phyloP scores from a whole-genome alignment of 2,329 filamentous ascomycete genomes.

The Dichotomopilus funicola region DNA sequence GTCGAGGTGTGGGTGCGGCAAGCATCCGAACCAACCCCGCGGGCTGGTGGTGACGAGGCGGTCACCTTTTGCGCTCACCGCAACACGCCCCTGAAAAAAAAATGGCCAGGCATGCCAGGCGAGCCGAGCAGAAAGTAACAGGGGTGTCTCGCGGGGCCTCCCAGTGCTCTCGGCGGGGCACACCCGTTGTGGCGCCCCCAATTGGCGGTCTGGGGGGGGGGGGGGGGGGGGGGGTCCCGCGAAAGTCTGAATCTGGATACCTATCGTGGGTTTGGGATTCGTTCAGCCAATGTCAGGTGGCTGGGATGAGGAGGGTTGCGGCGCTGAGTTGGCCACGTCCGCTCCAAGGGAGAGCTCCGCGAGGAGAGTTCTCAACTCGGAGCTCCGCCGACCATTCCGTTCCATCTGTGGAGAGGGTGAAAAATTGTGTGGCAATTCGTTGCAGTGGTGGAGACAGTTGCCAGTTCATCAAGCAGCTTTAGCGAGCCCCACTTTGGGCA shows the following conservation, averaged over 20 bases:
- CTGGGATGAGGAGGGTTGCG: neutral
- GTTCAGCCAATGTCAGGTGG: neutral
- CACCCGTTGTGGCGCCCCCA: neutral
- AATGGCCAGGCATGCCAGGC: no score
- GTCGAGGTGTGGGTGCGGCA: neutral
- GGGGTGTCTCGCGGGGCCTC: neutral
- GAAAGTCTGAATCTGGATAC: no score
- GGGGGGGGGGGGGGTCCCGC: neutral
- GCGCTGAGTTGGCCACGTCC: slow-evolving; percentile 10
- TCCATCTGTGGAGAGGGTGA: neutral
- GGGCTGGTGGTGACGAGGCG: neutral
- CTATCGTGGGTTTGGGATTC: neutral
- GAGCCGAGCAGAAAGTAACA: no score
- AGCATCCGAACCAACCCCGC: slow-evolving; percentile 4
- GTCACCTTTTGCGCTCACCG: slow-evolving; percentile 12
- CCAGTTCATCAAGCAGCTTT: slow-evolving; percentile 14
- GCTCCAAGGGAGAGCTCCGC: no score
- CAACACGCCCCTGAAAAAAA: neutral
- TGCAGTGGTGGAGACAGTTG: neutral
- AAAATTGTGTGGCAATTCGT: neutral
- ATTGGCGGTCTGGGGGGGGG: slow-evolving; percentile 1
- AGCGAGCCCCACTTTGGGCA: slow-evolving; percentile 10
- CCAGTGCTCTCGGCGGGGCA: slow-evolving; percentile 1
- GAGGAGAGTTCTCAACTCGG: no score
- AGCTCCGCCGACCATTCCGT: neutral